Conservation (phyloP, 352 stramenopile genomes). For the Elongisporangium senticosum region DNA sequence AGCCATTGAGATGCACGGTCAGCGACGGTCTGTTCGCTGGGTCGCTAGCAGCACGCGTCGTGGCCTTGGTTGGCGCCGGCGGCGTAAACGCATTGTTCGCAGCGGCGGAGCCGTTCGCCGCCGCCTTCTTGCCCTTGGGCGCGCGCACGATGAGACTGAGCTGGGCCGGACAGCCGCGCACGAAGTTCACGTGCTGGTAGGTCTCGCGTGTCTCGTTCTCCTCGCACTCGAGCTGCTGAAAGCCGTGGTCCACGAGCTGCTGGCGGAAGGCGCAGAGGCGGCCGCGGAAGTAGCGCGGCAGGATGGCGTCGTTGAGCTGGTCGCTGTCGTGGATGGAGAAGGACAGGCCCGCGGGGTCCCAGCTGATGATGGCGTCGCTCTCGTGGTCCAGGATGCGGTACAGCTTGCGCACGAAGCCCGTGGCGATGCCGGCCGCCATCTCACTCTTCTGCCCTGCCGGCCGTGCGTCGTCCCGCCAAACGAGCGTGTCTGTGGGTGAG, state of each 20-base stretch:
- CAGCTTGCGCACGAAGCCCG: slow-evolving; percentile 67
- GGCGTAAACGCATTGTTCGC: too few species aligned
- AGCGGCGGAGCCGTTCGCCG: too few species aligned
- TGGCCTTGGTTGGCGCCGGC: too few species aligned
- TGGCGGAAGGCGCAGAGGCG: slow-evolving; percentile 58
- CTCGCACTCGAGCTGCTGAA: slow-evolving; percentile 16
- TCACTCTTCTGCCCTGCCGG: too few species aligned
- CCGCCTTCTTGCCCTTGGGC: slow-evolving; percentile 2
- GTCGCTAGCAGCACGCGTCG: too few species aligned
- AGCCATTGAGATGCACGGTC: slow-evolving; percentile 41
- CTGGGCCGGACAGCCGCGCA: slow-evolving; percentile 30
- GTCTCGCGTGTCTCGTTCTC: slow-evolving; percentile 8
- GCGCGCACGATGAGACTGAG: slow-evolving; percentile 37
- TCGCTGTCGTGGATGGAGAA: slow-evolving; percentile 53
- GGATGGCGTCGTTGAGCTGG: slow-evolving; percentile 34
- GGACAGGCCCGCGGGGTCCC: slow-evolving; percentile 39
- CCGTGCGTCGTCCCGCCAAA: too few species aligned
- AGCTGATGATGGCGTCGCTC: slow-evolving; percentile 43
- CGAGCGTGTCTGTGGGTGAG: too few species aligned
- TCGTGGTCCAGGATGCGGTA: slow-evolving; percentile 71
- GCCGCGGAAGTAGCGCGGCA: slow-evolving; percentile 66
- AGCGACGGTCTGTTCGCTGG: slow-evolving; percentile 12
- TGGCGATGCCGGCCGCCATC: slow-evolving; percentile 29
- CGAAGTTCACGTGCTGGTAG: slow-evolving; percentile 41
- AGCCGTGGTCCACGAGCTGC: slow-evolving; percentile 66